phyloP scores from a whole-genome alignment of 306 rosid genomes.

The Gillenia trifoliata region DNA sequence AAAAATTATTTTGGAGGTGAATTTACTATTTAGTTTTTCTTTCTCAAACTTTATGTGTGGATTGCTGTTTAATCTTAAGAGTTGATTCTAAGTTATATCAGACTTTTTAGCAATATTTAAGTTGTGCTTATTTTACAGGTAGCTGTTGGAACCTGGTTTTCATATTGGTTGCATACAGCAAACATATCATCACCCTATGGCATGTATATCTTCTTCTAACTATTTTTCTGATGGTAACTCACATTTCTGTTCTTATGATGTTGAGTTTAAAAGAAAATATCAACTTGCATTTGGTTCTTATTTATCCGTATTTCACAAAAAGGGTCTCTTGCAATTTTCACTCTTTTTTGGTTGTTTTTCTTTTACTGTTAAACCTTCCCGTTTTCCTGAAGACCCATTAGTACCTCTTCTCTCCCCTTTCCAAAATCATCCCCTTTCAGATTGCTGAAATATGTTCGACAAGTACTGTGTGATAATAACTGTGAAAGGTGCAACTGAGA shows the following conservation, averaged over 20 bases:
- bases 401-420: too few species aligned
- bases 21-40: neutral
- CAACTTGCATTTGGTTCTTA: neutral
- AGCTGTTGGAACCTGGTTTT: constrained; percentile 78
- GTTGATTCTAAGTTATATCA: neutral
- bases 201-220: constrained; percentile 96
- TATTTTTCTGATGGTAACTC: constrained; percentile 89
- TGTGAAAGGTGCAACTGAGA: neutral
- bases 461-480: too few species aligned
- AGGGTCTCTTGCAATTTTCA: neutral
- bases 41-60: constrained; percentile 15
- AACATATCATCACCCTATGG: constrained; percentile 87
- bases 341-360: neutral
- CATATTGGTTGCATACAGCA: constrained; percentile 72
- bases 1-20: constrained; percentile 67
- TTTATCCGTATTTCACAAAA: neutral
- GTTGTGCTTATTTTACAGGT: constrained; percentile 47
- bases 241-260: constrained; percentile 55
- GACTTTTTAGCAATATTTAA: constrained; percentile 11
- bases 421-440: too few species aligned
- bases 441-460: too few species aligned
- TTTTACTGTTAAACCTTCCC: neutral
- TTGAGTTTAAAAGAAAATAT: constrained; percentile 29
- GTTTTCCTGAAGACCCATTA: too few species aligned
- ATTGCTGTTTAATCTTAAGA: neutral